Evolutionary conservation across 441 rosid species (phyloP).

Genomic region (Bocquillonia castaneifolia): DNA sequence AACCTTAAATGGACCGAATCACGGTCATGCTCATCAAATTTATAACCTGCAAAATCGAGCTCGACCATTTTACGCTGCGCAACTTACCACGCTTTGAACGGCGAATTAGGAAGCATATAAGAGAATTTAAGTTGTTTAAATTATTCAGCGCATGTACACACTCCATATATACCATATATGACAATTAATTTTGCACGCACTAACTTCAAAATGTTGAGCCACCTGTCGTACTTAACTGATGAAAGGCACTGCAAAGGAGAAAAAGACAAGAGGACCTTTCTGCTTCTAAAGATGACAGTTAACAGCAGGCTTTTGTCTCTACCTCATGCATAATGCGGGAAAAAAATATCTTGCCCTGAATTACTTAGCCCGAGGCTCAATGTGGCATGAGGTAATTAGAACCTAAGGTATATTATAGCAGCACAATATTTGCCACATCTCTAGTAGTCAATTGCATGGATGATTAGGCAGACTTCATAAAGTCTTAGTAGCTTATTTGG

Average conservation of each 20-base stretch:
- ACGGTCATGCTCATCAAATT: constrained; percentile 59
- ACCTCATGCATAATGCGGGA: not conserved
- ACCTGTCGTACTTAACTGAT: constrained; percentile 1
- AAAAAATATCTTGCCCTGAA: not conserved
- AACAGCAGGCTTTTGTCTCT: not conserved
- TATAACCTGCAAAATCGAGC: constrained; percentile 74
- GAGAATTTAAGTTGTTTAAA: constrained; percentile 18
- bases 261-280: not conserved
- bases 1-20: constrained; percentile 53
- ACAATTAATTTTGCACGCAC: constrained; percentile 14
- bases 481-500: not conserved
- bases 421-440: not conserved
- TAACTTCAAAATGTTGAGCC: not conserved
- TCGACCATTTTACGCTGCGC: constrained; percentile 38
- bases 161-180: constrained; percentile 18
- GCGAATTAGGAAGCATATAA: constrained; percentile 23
- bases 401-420: not conserved
- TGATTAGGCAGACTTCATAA: not conserved
- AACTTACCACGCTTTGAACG: constrained; percentile 26
- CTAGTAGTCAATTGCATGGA: not conserved
- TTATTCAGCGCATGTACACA: constrained; percentile 20
- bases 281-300: not conserved
- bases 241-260: not conserved
- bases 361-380: not conserved
- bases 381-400: not conserved